A percentile compares a stretch with the other conserved stretches of the same genome.
phyloP scores from a whole-genome alignment of 1,139 yeast genomes.

The Kazachstania sp. region DNA sequence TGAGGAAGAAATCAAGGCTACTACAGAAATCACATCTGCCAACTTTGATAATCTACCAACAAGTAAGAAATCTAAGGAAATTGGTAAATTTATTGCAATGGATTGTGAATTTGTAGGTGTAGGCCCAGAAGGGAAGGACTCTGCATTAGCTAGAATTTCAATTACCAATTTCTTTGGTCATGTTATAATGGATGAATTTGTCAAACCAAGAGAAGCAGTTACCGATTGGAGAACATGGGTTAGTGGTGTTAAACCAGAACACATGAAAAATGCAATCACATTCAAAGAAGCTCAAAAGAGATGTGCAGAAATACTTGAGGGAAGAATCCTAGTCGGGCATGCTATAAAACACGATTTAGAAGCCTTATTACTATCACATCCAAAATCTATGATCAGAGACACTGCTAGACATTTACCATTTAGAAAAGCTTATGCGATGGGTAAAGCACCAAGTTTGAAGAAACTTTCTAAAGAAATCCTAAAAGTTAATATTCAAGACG shows the following conservation, averaged over 20 bases:
- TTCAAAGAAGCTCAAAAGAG: constrained; percentile 58
- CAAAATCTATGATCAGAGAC: constrained; percentile 57
- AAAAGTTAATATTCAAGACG: constrained; percentile 57
- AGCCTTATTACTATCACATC: constrained; percentile 59
- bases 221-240: constrained; percentile 94
- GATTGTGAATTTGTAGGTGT: constrained; percentile 96
- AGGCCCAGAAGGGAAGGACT: constrained; percentile 60
- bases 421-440: constrained; percentile 45
- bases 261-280: constrained; percentile 58
- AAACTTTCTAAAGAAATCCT: constrained; percentile 52
- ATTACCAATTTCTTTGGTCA: constrained; percentile 77
- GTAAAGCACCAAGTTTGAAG: constrained; percentile 67
- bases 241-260: constrained; percentile 70
- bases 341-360: constrained; percentile 73
- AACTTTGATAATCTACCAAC: neutral
- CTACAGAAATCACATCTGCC: neutral
- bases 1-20: neutral
- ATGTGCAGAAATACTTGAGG: constrained; percentile 43
- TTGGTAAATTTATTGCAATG: constrained; percentile 70
- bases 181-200: constrained; percentile 62
- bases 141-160: constrained; percentile 80
- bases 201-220: constrained; percentile 64
- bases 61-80: constrained; percentile 28
- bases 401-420: constrained; percentile 60
- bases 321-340: constrained; percentile 69